Percentiles rank a stretch among this genome's conserved stretches.
Conservation (phyloP, 2,329 filamentous ascomycete genomes). For the Ophiostoma sp. region DNA sequence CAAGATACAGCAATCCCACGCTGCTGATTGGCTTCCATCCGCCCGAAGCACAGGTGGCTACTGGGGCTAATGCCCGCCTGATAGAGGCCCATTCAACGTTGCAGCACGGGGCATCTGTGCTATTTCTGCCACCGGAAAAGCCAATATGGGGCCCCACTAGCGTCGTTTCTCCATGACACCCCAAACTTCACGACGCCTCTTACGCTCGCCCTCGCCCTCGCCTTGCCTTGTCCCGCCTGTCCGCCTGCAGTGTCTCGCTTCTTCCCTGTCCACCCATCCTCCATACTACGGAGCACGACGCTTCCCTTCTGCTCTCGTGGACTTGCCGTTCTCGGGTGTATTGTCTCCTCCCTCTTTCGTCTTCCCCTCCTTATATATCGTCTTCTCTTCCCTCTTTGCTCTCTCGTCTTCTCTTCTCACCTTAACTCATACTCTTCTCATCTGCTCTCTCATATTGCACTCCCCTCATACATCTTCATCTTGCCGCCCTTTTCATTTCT, state of each 20-base stretch:
- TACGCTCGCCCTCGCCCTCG: neutral
- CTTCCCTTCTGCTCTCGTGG: no score
- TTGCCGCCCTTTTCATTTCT: neutral
- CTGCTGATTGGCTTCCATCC: slow-evolving; percentile 3
- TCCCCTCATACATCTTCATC: neutral
- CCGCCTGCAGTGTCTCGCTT: neutral
- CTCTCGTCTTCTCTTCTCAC: neutral
- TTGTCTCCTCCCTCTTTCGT: neutral
- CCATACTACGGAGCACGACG: neutral
- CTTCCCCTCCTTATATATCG: neutral
- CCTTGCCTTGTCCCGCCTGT: neutral
- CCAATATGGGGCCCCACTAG: neutral
- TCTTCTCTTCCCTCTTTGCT: neutral
- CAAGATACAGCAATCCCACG: neutral
- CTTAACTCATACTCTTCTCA: neutral
- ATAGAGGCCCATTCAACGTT: no score
- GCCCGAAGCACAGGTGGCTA: slow-evolving; percentile 6
- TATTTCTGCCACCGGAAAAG: neutral
- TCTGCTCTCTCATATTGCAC: neutral
- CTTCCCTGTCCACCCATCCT: neutral
- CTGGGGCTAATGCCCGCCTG: no score
- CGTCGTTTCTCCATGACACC: neutral
- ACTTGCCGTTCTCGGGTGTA: neutral
- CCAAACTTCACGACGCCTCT: slow-evolving; percentile 8
- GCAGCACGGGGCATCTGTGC: no score